Conservation (phyloP, 208 protist species). For the Wallacemonas sp. region DNA sequence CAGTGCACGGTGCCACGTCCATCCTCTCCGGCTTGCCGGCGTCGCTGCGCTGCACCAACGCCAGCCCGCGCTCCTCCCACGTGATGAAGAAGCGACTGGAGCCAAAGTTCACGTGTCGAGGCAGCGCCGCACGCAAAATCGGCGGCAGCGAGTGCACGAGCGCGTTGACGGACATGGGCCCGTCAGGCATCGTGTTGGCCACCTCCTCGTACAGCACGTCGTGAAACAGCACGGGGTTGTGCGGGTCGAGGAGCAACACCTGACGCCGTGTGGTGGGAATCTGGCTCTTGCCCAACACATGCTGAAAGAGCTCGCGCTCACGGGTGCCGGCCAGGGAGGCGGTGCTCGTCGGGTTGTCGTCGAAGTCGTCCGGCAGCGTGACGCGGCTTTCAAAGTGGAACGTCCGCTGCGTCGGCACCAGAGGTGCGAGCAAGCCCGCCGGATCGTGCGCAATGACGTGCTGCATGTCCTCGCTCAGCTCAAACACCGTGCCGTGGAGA, state of each 20-base stretch:
- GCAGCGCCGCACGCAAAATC: constrained; percentile 64
- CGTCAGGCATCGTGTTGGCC: constrained; percentile 54
- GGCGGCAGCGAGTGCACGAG: constrained; percentile 59
- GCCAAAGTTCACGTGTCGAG: constrained; percentile 44
- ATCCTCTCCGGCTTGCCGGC: constrained; percentile 16
- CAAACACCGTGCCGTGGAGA: constrained; percentile 83
- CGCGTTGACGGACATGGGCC: constrained; percentile 29
- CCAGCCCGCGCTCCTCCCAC: constrained; percentile 37
- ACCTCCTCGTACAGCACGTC: constrained; percentile 78
- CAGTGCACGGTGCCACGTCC: constrained; percentile 32
- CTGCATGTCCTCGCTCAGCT: constrained; percentile 66
- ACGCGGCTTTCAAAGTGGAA: constrained; percentile 76
- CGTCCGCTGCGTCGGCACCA: constrained; percentile 56
- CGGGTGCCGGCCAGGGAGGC: constrained; percentile 56
- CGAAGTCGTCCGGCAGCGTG: constrained; percentile 65
- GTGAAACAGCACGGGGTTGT: constrained; percentile 72
- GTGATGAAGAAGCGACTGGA: constrained; percentile 34
- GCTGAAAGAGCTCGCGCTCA: constrained; percentile 40
- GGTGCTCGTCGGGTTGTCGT: constrained; percentile 42
- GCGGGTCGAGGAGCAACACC: constrained; percentile 78
- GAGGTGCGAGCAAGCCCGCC: constrained; percentile 56
- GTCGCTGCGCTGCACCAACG: constrained; percentile 55
- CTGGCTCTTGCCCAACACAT: constrained; percentile 49
- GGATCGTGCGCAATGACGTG: constrained; percentile 86
- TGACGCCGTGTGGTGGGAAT: constrained; percentile 70